Evolutionary conservation across 2,329 filamentous ascomycete species (phyloP), one percentile per base, ranked within the genome.

Genomic region (Thelonectria rubi): DNA sequence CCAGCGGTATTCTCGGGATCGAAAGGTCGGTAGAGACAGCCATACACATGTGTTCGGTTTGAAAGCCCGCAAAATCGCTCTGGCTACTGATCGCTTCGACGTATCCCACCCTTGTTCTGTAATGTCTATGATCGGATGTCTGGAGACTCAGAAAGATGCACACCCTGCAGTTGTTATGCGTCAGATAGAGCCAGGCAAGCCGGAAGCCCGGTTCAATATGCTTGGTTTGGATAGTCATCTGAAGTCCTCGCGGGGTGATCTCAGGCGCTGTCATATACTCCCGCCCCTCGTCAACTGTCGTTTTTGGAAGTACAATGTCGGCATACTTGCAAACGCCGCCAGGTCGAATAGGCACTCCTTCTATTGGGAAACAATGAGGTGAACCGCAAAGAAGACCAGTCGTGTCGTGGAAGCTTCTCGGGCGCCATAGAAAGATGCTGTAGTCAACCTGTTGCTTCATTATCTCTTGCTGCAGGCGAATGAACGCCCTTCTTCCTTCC

Each of bases 381-480:
- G 58, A 60, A 14, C 55, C 58, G 51, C 58, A 60, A 10, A 60
- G 58, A 10, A 60, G 51, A 5, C 58, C 58, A 2, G 58, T 51
- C 3, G 30, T 42, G 43, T 55, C 58, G 15, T 55, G 52, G 4
- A 55, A 45, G 8, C n/a, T 34, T 20, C 17, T 20, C 12, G 58
- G 40, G n/a, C 51, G 39, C 60, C 60, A 63, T n/a, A 60, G 50
- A 8, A 63, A 59, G 21, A 63, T 54, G 50, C 45, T 55, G 51
- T 59, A 59, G 20, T 63, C 60, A 5, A 59, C 55, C 26, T 58
- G 42, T 18, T 43, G 49, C 30, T 34, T 58, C 59, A 62, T 54
- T 1, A 62, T 62, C 39, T 62, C 59, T 17, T 58, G 42, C 20
- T 62, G 59, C 2, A 62, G 59, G 1, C 59, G 37, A 10, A 58